Evolutionary conservation across 2,329 filamentous ascomycete genomes (phyloP).

Genomic region (Pseudohalonectria lignicola): DNA sequence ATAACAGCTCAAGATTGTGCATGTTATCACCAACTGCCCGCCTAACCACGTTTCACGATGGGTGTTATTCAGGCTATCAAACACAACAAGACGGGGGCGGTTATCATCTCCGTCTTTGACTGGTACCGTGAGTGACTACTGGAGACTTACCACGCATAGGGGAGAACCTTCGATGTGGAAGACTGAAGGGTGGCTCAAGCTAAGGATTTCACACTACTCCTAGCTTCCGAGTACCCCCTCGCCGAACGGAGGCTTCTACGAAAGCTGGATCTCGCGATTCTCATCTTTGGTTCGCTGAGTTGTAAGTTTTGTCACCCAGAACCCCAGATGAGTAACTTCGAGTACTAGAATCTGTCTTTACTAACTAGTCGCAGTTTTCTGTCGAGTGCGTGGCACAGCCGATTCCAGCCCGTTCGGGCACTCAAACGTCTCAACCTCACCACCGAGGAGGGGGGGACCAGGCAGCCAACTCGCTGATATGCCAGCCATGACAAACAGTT

Average conservation of each 20-base stretch:
- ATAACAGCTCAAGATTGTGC: too few species aligned
- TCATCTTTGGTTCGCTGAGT: conserved; percentile 4
- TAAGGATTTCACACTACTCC: background rate
- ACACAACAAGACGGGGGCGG: conserved; percentile 1
- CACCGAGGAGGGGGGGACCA: too few species aligned
- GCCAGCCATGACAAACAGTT: too few species aligned
- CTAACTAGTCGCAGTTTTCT: background rate
- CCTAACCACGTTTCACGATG: too few species aligned
- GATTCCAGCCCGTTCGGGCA: too few species aligned
- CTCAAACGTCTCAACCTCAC: too few species aligned
- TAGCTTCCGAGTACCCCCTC: background rate
- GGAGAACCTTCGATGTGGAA: background rate
- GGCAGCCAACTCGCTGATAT: too few species aligned
- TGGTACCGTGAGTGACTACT: background rate
- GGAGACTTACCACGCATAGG: background rate
- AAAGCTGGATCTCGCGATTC: conserved; percentile 2
- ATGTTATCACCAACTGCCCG: too few species aligned
- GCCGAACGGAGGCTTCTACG: conserved; percentile 1
- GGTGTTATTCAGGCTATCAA: background rate
- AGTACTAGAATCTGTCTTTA: background rate
- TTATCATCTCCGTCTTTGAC: conserved; percentile 3
- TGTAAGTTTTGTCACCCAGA: too few species aligned
- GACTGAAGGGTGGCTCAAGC: too few species aligned
- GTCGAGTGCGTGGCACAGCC: background rate
- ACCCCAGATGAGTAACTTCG: too few species aligned